Conservation (phyloP, 2,329 filamentous ascomycete species). For the Alternaria hordeiaustralica region DNA sequence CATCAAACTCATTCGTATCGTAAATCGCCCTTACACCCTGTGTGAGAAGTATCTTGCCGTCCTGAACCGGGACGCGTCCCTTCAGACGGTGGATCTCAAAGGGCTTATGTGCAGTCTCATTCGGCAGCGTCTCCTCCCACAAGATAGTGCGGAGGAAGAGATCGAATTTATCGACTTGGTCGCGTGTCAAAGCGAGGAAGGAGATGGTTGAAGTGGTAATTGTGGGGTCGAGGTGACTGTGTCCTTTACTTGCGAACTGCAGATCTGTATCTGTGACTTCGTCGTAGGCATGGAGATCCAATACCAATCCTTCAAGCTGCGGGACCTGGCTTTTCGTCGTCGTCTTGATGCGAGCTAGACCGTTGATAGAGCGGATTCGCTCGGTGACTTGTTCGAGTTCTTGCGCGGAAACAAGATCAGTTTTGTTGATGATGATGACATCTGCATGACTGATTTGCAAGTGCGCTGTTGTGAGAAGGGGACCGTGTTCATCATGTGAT, state of each 20-base stretch:
- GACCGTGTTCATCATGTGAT: constrained; percentile 60
- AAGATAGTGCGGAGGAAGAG: constrained; percentile 81
- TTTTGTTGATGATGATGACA: constrained; percentile 92
- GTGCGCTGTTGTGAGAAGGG: constrained; percentile 87
- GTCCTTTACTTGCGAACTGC: constrained; percentile 75
- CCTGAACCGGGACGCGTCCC: constrained; percentile 71
- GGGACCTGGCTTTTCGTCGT: constrained; percentile 83
- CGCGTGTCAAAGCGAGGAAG: constrained; percentile 64
- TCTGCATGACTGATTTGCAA: constrained; percentile 97
- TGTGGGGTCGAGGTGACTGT: constrained; percentile 88
- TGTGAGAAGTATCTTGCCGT: constrained; percentile 75
- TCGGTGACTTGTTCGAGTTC: constrained; percentile 73
- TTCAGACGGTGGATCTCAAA: constrained; percentile 92
- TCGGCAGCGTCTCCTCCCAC: constrained; percentile 76
- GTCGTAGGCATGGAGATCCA: constrained; percentile 94
- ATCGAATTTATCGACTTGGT: constrained; percentile 71
- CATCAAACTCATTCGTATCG: constrained; percentile 73
- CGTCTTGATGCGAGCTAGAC: constrained; percentile 80
- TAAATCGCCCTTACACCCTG: constrained; percentile 95
- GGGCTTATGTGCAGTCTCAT: constrained; percentile 19
- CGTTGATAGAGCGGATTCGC: constrained; percentile 85
- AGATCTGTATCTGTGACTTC: constrained; percentile 70
- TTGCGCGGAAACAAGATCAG: constrained; percentile 75
- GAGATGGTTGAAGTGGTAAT: constrained; percentile 83
- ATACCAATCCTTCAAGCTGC: constrained; percentile 79